Percentiles rank a stretch among this genome's conserved stretches.
Conservation (phyloP, 2,329 filamentous ascomycete species). For the Aspergillus clavatus region DNA sequence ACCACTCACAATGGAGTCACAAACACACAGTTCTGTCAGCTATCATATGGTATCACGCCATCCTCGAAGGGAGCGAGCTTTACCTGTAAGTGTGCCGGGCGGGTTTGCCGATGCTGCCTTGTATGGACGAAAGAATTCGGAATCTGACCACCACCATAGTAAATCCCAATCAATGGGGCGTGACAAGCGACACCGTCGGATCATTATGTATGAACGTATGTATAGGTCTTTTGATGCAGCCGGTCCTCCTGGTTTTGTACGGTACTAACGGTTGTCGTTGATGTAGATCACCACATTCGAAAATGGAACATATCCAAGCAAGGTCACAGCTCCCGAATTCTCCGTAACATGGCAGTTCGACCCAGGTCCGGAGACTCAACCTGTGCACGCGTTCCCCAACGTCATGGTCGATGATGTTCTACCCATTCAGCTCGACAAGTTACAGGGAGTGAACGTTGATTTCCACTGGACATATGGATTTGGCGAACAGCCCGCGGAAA, state of each 20-base stretch:
- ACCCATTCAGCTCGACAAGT: slow-evolving; percentile 38
- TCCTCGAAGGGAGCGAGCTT: neutral
- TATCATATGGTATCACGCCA: neutral
- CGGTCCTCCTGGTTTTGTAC: neutral
- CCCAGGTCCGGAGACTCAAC: slow-evolving; percentile 37
- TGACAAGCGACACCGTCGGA: neutral
- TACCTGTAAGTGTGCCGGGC: neutral
- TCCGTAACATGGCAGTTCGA: slow-evolving; percentile 53
- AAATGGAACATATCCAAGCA: slow-evolving; percentile 49
- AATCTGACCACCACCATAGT: neutral
- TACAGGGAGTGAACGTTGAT: slow-evolving; percentile 43
- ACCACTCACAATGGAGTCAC: neutral
- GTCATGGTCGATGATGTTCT: slow-evolving; percentile 46
- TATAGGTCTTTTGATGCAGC: neutral
- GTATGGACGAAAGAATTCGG: neutral
- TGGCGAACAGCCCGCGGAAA: slow-evolving; percentile 38
- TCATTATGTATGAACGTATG: neutral
- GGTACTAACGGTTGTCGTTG: neutral
- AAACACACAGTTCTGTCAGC: neutral
- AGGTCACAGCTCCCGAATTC: slow-evolving; percentile 46
- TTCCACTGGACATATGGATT: slow-evolving; percentile 50
- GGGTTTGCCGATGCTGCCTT: too few relatives aligned
- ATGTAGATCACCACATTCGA: slow-evolving; percentile 46
- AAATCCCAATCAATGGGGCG: neutral
- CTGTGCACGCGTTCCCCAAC: slow-evolving; percentile 55